Conservation (phyloP, 2,329 filamentous ascomycete species). For the Plectosphaerella cucumerina region DNA sequence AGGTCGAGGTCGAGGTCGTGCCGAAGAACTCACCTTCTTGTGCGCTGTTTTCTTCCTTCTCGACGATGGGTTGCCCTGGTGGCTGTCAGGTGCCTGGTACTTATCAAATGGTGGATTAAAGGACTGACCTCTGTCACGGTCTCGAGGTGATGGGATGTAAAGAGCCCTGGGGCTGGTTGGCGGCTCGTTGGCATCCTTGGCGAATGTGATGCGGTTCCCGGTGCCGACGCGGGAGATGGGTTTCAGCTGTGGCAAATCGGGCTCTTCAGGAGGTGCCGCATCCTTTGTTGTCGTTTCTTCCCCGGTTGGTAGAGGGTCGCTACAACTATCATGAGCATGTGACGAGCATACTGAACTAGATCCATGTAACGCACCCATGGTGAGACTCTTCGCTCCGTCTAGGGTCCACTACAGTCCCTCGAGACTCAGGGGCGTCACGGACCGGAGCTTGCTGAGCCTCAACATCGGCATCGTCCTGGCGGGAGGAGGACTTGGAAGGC, state of each 20-base stretch:
- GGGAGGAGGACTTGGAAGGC: not conserved
- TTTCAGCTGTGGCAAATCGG: not conserved
- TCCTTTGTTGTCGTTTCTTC: no score
- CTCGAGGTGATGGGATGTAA: conserved; percentile 4
- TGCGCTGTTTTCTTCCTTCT: conserved; percentile 11
- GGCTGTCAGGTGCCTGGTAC: not conserved
- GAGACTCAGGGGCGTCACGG: no score
- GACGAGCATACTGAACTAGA: no score
- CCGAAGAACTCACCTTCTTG: conserved; percentile 13
- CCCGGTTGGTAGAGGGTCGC: no score
- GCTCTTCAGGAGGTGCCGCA: no score
- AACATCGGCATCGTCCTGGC: not conserved
- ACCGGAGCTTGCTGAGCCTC: not conserved
- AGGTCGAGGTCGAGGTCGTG: not conserved
- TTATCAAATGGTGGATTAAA: not conserved
- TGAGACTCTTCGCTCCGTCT: no score
- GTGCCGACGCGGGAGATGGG: not conserved
- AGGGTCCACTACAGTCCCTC: no score
- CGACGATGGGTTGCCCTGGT: not conserved
- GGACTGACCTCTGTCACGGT: conserved; percentile 3
- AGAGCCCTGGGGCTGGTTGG: not conserved
- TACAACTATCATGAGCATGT: no score
- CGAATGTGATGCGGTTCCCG: not conserved
- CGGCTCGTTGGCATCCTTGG: not conserved
- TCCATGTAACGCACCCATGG: no score